phyloP scores from a whole-genome alignment of 2,329 filamentous ascomycete species.

The Aspergillus pseudoviridinutans region DNA sequence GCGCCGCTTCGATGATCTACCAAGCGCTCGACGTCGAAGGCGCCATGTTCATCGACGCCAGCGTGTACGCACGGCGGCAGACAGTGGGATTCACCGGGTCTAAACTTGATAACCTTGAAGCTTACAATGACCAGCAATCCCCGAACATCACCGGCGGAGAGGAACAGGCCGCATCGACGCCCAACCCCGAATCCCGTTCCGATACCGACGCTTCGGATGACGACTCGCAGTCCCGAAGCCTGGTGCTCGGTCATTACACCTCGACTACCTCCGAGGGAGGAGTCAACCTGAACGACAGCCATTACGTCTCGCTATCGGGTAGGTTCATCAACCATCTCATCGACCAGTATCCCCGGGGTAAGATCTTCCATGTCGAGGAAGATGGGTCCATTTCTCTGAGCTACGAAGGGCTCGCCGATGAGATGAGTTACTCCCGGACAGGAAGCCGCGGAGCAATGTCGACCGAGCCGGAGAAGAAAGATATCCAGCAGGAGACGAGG shows the following conservation, averaged over 20 bases:
- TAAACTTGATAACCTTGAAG: neutral
- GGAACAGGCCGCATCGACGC: neutral
- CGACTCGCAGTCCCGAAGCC: constrained; percentile 6
- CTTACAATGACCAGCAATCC: neutral
- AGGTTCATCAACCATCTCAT: constrained; percentile 15
- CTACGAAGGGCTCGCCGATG: constrained; percentile 15
- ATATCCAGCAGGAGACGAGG: constrained; percentile 8
- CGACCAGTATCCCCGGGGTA: constrained; percentile 16
- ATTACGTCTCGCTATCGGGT: constrained; percentile 14
- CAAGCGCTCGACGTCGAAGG: constrained; percentile 19
- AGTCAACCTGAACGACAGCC: constrained; percentile 3
- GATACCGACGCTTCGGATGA: neutral
- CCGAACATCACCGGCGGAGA: neutral
- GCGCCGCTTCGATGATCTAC: constrained; percentile 14
- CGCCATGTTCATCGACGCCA: constrained; percentile 17
- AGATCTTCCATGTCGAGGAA: constrained; percentile 20
- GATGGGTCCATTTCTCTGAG: constrained; percentile 18
- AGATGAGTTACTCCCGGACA: constrained; percentile 4
- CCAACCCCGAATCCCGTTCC: neutral
- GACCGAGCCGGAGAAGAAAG: constrained; percentile 5
- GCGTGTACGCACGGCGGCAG: constrained; percentile 15
- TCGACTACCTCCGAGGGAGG: constrained; percentile 6
- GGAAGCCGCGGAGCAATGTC: constrained; percentile 1
- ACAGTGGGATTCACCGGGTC: constrained; percentile 5
- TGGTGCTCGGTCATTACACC: constrained; percentile 16